phyloP scores from a whole-genome alignment of 768 basidiomycete genomes.

The Russula sp. region DNA sequence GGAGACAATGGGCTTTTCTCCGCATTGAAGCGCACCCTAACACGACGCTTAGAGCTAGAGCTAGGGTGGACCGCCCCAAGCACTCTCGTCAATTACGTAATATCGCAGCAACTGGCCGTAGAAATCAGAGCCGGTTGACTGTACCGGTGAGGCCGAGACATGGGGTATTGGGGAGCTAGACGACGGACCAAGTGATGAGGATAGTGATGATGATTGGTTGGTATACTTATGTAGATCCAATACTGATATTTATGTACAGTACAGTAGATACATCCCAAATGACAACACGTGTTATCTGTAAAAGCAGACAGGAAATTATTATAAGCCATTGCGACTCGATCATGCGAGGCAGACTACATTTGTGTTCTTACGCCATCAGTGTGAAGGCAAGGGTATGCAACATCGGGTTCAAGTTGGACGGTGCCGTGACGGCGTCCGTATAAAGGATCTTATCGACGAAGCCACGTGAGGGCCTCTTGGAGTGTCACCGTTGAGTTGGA shows the following conservation, averaged over 20 bases:
- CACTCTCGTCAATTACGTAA: neutral
- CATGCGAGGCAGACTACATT: too few relatives aligned
- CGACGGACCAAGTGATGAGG: constrained; percentile 1
- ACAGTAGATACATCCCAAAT: too few relatives aligned
- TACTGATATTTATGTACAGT: neutral
- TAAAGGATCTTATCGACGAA: too few relatives aligned
- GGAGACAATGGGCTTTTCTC: constrained; percentile 15
- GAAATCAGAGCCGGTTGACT: neutral
- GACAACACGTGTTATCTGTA: too few relatives aligned
- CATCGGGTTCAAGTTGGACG: too few relatives aligned
- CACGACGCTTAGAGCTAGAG: neutral
- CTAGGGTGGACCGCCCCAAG: neutral
- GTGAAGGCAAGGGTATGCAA: too few relatives aligned
- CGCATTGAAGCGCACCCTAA: constrained; percentile 7
- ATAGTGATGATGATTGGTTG: neutral
- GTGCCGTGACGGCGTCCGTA: too few relatives aligned
- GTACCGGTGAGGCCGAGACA: constrained; percentile 10
- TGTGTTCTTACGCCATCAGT: too few relatives aligned
- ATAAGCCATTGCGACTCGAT: too few relatives aligned
- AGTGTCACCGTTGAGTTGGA: too few relatives aligned
- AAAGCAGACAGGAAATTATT: too few relatives aligned
- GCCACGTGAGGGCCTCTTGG: too few relatives aligned
- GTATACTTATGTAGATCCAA: neutral
- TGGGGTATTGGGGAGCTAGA: constrained; percentile 15
- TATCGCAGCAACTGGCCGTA: constrained; percentile 9